Conservation (phyloP, 2,329 filamentous ascomycete genomes). For the Fusarium falciforme region DNA sequence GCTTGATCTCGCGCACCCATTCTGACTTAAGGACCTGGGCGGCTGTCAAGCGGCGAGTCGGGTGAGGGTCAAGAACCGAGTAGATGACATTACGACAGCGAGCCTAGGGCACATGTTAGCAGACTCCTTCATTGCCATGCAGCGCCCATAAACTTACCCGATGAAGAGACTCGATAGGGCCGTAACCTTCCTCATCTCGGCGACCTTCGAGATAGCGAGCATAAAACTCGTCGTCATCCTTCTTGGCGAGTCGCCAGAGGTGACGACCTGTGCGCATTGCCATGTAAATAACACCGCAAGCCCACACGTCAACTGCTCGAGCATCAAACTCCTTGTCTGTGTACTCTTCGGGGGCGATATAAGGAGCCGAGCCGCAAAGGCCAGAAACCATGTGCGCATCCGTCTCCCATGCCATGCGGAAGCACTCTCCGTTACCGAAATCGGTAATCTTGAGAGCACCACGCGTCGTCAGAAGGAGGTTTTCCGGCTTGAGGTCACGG, state of each 20-base stretch:
- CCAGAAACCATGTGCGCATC: conserved; percentile 98
- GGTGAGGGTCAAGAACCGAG: conserved; percentile 96
- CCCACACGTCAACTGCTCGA: conserved; percentile 97
- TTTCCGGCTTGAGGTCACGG: conserved; percentile 96
- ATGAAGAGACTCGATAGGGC: conserved; percentile 94
- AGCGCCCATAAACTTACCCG: conserved; percentile 73
- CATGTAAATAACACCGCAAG: conserved; percentile 99
- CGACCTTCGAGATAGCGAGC: conserved; percentile 92
- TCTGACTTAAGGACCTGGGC: conserved; percentile 98
- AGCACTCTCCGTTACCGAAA: conserved; percentile 98
- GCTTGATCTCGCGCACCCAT: conserved; percentile 97
- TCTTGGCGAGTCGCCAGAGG: conserved; percentile 96
- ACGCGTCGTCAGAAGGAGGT: conserved; percentile 90
- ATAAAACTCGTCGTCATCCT: conserved; percentile 97
- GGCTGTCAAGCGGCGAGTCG: conserved; percentile 89
- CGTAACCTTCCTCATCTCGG: conserved; percentile 94
- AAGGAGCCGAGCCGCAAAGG: conserved; percentile 94
- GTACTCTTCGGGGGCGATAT: conserved; percentile 98
- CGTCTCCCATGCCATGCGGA: conserved; percentile 99
- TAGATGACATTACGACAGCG: conserved; percentile 99
- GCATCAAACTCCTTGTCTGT: conserved; percentile 96
- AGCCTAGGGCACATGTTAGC: conserved; percentile 67
- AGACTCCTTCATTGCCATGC: background rate
- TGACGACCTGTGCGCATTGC: conserved; percentile 97
- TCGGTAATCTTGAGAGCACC: conserved; percentile 97